Base-by-base conservation (phyloP, 2,329 filamentous ascomycete species). In the Fusarium metavorans region DNA sequence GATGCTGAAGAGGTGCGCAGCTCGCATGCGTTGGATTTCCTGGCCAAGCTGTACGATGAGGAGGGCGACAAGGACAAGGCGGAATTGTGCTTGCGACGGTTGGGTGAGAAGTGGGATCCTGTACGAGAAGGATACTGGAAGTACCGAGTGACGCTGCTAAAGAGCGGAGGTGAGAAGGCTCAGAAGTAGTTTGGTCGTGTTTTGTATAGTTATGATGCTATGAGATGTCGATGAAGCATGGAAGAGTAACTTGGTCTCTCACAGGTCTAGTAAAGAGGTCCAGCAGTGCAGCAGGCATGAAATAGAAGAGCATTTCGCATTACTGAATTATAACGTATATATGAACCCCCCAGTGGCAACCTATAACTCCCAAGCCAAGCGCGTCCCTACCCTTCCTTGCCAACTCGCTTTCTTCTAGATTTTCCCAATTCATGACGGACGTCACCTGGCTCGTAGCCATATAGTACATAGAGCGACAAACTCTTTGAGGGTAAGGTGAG, bases 41-140 rank as follows among this genome's bases (percentile, higher is more conserved):
- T 96, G 71, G 93, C 92, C 1, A 93, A 95, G 74, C 88, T 93
- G 37, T 92, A 91, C 68, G 87, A 81, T 3, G 87, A 90, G 77
- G 83, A 87, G 67, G 88, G 88, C 14, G 87, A 90, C 59, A 87
- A 82, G 74, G 87, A 88, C 20, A 88, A 90, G 81, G 95, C 95
- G 2, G 90, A 87, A 64, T 83, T 91, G 79, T 95, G 93, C 70
- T 83, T 98, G 78, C 89, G 89, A 67, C 85, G 97, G 71, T 82
- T 99, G 79, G 93, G 91, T 57, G 91, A 93, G 79, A 95, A 92
- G 85, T 99, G 95, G 89, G 97, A 99, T 87, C 94, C 94, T 8
- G 93, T 99, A 70, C 88, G 97, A 67, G 92, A 92, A 74, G 96
- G 95, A 74, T 99, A 98, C 84, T 99, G 97, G 97, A 92, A 94